Evolutionary conservation across 2,329 filamentous ascomycete species (phyloP), one percentile per base, ranked within the genome.

Genomic region (Diaporthe vaccinii): DNA sequence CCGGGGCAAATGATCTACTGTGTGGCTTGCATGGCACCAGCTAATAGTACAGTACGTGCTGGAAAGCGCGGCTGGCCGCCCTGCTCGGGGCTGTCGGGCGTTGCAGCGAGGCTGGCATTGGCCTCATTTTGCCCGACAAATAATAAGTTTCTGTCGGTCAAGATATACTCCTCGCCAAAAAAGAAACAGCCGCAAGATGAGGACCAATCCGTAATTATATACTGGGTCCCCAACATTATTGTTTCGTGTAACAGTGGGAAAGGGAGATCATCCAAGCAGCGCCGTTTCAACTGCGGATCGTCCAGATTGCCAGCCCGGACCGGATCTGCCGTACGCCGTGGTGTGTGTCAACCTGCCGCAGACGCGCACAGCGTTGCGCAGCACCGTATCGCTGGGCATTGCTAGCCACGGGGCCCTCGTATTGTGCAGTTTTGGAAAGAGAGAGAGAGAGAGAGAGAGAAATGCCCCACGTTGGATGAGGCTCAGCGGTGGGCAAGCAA

Each of bases 251-350:
- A 28, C 12, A 67, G 46, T 68, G 46, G 46, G 31, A 39, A 68
- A 31, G 65, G 65, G 65, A 69, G 65, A 69, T 69, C 49, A 55
- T 69, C 65, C 49, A 69, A 31, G 65, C 65, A 39, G 28, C 62
- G 46, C 62, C 62, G 62, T 68, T 68, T 68, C 62, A 68, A 68
- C 62, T 68, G 62, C 62, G 62, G 62, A 68, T 68, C 62, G 34
- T 53, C 46, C 46, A 68, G 44, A 62, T 65, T 44, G 59, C 25
- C 28, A n/a, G 17, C 39, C 31, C 44, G 44, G 28, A 39, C 62
- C 62, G 62, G 62, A 68, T 68, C 31, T 68, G 62, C 62, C 62
- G 46, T 17, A 17, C 46, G 46, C 62, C 62, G 62, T 36, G 20
- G 34, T 10, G 14, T 53, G 62, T 68, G 44, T 68, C 31, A 39